These are phyloP conservation scores for Remersonia thermophila DNA, from an alignment of 2,329 filamentous ascomycete species.

Conservation along the genomic window DNA sequence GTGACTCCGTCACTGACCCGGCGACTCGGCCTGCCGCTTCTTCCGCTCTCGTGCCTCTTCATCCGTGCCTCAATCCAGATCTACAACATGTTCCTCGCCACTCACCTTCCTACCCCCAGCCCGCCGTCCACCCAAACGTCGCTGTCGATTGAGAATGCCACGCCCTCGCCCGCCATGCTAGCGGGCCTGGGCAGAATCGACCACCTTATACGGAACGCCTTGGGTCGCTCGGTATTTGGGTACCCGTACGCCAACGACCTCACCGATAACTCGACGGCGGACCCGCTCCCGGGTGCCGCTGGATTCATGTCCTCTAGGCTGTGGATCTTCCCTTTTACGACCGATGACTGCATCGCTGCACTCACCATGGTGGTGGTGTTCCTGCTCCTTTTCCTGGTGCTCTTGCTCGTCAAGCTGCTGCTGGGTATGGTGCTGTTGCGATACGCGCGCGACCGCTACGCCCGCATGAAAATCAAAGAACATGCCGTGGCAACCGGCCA, in stretches of 20 bases:
- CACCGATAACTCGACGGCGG: slow-evolving; percentile 7
- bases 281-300: background rate
- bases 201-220: slow-evolving; percentile 60
- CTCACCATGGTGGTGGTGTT: slow-evolving; percentile 79
- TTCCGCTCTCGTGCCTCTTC: slow-evolving; percentile 88
- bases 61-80: slow-evolving; percentile 90
- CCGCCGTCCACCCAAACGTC: slow-evolving; percentile 53
- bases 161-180: slow-evolving; percentile 55
- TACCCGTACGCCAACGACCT: slow-evolving; percentile 29
- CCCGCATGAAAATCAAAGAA: slow-evolving; percentile 64
- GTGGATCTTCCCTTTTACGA: slow-evolving; percentile 42
- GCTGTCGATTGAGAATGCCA: slow-evolving; percentile 49
- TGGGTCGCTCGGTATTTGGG: slow-evolving; percentile 62
- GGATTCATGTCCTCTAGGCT: slow-evolving; percentile 7
- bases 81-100: slow-evolving; percentile 95
- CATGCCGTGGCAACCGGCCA: slow-evolving; percentile 33
- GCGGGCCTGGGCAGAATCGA: slow-evolving; percentile 72
- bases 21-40: slow-evolving; percentile 77
- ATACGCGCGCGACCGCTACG: slow-evolving; percentile 68
- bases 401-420: slow-evolving; percentile 73
- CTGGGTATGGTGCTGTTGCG: slow-evolving; percentile 78
- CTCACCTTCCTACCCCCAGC: slow-evolving; percentile 65
- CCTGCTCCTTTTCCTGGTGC: slow-evolving; percentile 69
- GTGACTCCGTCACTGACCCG: slow-evolving; percentile 81
- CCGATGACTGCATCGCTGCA: slow-evolving; percentile 63